Evolutionary conservation across 805 yeast genomes (phyloP), one percentile per base, ranked within the genome.

Genomic region (Cyberlindnera saturnus): DNA sequence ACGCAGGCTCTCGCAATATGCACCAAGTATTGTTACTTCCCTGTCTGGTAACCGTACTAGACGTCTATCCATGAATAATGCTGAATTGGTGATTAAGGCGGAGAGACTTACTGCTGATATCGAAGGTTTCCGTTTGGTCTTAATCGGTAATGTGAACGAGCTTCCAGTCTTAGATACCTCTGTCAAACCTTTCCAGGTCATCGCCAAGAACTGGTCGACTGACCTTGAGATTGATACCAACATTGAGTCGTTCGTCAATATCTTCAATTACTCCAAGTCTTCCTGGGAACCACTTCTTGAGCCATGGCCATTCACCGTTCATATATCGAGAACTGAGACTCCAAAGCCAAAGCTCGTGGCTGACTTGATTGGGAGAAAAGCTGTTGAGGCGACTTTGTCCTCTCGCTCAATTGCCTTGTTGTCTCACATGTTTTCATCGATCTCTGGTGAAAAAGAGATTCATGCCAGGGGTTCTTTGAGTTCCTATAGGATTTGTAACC

Each of bases 251-350:
- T 75, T 68, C 47, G 74, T 85, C 9, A 89, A 87, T 61, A 77
- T 87, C 17, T 90, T 85, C 69, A 89, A 89, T 60, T 90, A 90
- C 60, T 77, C 96, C 0, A 79, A 85, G 48, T 89, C 96, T 3
- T 76, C 88, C 0, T 90, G 99, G 98, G 98, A 93, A 56, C 97
- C 99, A 0, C 67, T 93, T 37, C 61, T 93, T 39, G 99, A 93
- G 56, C 82, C 91, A 0, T 85, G 96, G 86, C 82, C 87, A 6
- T 69, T 91, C 40, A 80, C 87, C 0, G 63, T 86, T 11, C 87
- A 85, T 59, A 77, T 84, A 2, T 70, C 86, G 1, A 76, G 74
- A 41, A 64, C 64, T 0, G 46, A 57, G 0, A 69, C 68, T 13
- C 73, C 78, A 0, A 70, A 71, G 6, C 68, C 74, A 6, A 67